Base-by-base conservation (phyloP, 495 filamentous ascomycete genomes). In the Podospora bellae-mahoneyi region DNA sequence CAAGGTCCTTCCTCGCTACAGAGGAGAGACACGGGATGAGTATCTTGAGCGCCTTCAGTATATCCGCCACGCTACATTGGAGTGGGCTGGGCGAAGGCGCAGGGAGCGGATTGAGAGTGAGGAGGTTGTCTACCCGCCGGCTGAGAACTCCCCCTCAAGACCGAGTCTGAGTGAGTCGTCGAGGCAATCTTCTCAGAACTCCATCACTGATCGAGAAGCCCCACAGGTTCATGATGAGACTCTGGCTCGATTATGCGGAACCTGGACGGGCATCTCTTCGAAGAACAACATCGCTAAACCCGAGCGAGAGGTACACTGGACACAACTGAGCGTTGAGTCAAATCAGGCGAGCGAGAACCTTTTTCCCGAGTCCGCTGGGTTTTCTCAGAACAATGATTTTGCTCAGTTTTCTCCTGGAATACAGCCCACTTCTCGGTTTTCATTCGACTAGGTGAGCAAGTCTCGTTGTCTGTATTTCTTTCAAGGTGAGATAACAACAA, bases 221-320 rank as follows among this genome's bases (percentile, higher is more conserved):
- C 61, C 54, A 6, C 66, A 69, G 26, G 56, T 69, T 19, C 67
- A 69, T 27, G 5, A 13, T 13, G 27, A 61, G 26, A 69, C 67
- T 23, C 67, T 69, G 2, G 16, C n/a, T n/a, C 32, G 16, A 26
- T 48, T 69, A n/a, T 69, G 67, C n/a, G 67, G 63, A 1, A 48
- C 39, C 39, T 48, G 39, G 39, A 48, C 7, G 39, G 39, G 39
- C 5, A 48, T 48, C 9, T 13, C 39, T 48, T 48, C 39, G 13
- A 10, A 48, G 15, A 10, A 48, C 15, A 10, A 48, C 15, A 48
- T 48, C 2, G 13, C 39, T 48, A 13, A 48, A 10, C 39, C 39
- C 7, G 0, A 48, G 39, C 39, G 39, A 48, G 39, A 48, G 39
- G 39, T 48, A 10, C 39, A 13, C 39, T 48, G 39, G 39, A 48